Base-by-base conservation (phyloP, 1,284 basidiomycete species). In the Wolfiporia cocos region DNA sequence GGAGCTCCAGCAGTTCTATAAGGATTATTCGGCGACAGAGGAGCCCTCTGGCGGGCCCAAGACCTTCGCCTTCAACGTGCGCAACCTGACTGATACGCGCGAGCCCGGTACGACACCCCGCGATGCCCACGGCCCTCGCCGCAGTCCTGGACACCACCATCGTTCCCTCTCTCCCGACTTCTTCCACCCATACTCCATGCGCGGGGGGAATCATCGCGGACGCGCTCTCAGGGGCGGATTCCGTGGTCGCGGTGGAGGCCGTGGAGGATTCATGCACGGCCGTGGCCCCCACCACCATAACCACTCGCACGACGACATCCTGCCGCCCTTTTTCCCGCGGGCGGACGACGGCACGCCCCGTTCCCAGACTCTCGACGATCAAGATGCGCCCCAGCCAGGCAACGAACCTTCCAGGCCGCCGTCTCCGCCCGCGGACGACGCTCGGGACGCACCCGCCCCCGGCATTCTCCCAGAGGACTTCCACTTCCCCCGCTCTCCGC, bases 51-150 rank as follows among this genome's bases (percentile, higher is more conserved):
- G 14, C 9, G 46, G 38, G 37, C 47, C 63, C 24, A 62, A n/a
- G n/a, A n/a, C n/a, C n/a, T n/a, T 81, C 61, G 83, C 75, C 58
- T 74, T 88, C 51, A 63, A 58, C 14, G 75, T 88, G n/a, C 66
- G 74, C 50, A 77, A 87, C 62, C 62, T 87, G n/a, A n/a, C n/a
- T n/a, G n/a, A n/a, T n/a, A n/a, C n/a, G 32, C 57, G 69, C 28
- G 15, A 14, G 26, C 9, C 9, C 26, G 26, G 14, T 28, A 28
- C 7, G 26, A 14, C 7, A 14, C 14, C 26, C 26, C 9, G 14
- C 9, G 26, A 28, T 28, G 26, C 9, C 26, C 9, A 28, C 26
- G n/a, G 26, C 14, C 26, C 9, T 9, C 26, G 9, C 26, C 26
- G 14, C 26, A 9, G 26, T 28, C 26, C 9, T 14, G 7, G 9